These are phyloP conservation scores for Gentiana macrophylla DNA, from an alignment of 257 asterid species.

Conservation along the genomic window DNA sequence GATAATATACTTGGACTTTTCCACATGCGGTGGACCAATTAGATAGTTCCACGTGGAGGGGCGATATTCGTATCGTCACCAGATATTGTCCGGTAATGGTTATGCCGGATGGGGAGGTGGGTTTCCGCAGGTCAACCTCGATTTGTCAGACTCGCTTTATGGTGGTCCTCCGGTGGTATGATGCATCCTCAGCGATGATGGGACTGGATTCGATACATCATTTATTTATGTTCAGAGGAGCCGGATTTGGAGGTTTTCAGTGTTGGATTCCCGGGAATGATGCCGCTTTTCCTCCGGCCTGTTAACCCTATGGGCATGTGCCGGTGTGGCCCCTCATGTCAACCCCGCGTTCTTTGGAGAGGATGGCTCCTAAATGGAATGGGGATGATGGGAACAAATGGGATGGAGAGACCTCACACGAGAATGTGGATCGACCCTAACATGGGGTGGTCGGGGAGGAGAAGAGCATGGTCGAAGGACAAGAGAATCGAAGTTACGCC, in stretches of 20 bases:
- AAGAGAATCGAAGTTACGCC: slow-evolving; percentile 47
- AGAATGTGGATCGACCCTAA: slow-evolving; percentile 43
- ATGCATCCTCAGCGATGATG: slow-evolving; percentile 54
- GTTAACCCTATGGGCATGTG: slow-evolving; percentile 37
- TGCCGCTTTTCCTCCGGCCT: slow-evolving; percentile 36
- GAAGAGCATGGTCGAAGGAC: slow-evolving; percentile 42
- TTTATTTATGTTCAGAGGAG: slow-evolving; percentile 44
- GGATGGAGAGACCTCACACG: slow-evolving; percentile 39
- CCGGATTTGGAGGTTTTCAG: slow-evolving; percentile 49
- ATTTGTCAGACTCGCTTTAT: too few relatives aligned
- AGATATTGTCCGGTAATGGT: slow-evolving; percentile 2
- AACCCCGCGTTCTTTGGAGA: slow-evolving; percentile 55
- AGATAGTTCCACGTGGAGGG: too few relatives aligned
- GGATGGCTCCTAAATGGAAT: slow-evolving; percentile 41
- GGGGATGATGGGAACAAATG: slow-evolving; percentile 42
- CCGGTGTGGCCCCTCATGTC: slow-evolving; percentile 56
- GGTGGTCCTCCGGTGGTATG: slow-evolving; percentile 37
- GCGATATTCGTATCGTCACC: too few relatives aligned
- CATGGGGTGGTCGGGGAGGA: slow-evolving; percentile 43
- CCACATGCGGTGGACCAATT: too few relatives aligned
- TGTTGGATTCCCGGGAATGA: slow-evolving; percentile 40
- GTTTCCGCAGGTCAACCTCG: too few relatives aligned
- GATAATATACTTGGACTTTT: too few relatives aligned
- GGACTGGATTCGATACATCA: slow-evolving; percentile 49
- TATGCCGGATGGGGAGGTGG: slow-evolving; percentile 28